Percentiles rank a stretch among this genome's conserved stretches.
These are phyloP conservation scores for Phytopythium kandeliae DNA, from an alignment of 352 stramenopile genomes.

Conservation along the genomic window DNA sequence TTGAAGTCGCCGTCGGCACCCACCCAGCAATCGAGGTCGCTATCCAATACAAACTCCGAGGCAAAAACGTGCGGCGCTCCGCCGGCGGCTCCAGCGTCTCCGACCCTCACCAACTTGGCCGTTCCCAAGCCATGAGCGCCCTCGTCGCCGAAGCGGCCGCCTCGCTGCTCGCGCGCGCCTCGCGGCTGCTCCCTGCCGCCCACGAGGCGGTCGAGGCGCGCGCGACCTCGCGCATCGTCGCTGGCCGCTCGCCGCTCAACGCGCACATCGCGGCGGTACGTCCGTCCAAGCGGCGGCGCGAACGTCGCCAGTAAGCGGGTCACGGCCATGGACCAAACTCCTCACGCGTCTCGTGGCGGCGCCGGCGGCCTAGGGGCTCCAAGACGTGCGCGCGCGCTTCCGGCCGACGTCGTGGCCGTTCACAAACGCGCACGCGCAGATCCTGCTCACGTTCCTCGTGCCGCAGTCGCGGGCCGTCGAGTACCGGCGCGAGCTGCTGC, in stretches of 20 bases:
- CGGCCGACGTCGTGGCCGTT: conserved; percentile 31
- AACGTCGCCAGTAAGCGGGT: too few relatives aligned
- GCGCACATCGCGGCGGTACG: conserved; percentile 48
- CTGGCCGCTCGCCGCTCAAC: conserved; percentile 59
- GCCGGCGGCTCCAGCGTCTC: too few relatives aligned
- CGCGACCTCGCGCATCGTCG: conserved; percentile 37
- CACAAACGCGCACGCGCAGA: conserved; percentile 40
- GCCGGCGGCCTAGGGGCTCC: conserved; percentile 7
- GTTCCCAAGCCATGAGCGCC: conserved; percentile 1
- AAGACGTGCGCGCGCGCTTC: conserved; percentile 19
- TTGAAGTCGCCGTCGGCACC: too few relatives aligned
- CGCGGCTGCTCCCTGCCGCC: background rate
- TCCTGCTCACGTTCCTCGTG: conserved; percentile 39
- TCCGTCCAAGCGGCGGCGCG: too few relatives aligned
- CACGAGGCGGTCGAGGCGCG: background rate
- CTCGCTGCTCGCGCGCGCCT: conserved; percentile 2
- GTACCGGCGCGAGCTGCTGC: conserved; percentile 35
- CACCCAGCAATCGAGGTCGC: too few relatives aligned
- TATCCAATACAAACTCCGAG: too few relatives aligned
- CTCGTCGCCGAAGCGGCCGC: conserved; percentile 5
- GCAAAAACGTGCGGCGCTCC: too few relatives aligned
- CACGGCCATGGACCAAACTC: too few relatives aligned
- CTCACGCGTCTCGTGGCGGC: background rate
- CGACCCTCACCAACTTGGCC: too few relatives aligned
- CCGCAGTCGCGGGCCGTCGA: conserved; percentile 18